Conservation (phyloP, 2,329 filamentous ascomycete species). For the Sporothrix pallida region DNA sequence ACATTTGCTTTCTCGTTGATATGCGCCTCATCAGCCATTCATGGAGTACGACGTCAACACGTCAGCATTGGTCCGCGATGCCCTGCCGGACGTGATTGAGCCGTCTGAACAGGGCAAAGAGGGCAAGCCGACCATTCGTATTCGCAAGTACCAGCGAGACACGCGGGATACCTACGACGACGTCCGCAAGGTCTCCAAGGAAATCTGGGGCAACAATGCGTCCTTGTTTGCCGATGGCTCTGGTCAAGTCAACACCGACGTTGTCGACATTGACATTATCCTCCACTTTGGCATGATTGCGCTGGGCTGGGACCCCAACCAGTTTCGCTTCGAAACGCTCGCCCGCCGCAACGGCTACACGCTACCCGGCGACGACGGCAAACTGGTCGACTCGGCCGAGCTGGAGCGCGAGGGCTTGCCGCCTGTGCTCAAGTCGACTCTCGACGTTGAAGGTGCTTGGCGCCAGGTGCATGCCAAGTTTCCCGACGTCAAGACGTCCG, state of each 20-base stretch:
- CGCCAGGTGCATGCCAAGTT: neutral
- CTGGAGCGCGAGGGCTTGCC: neutral
- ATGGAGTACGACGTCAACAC: neutral
- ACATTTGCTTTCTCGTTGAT: neutral
- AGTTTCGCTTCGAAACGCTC: neutral
- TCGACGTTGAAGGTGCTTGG: neutral
- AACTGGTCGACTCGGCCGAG: neutral
- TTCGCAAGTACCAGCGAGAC: neutral
- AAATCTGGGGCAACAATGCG: neutral
- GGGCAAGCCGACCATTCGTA: neutral
- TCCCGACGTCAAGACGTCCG: neutral
- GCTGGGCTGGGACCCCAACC: neutral
- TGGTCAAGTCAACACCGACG: neutral
- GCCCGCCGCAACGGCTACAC: neutral
- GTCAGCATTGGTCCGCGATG: neutral
- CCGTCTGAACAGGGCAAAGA: neutral
- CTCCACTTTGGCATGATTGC: conserved; percentile 4
- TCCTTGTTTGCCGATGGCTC: neutral
- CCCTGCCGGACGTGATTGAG: neutral
- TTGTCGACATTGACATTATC: neutral
- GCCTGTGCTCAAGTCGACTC: neutral
- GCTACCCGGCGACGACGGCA: neutral
- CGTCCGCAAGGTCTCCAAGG: neutral
- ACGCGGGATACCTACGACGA: neutral
- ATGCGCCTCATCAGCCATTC: neutral